These are phyloP conservation scores for Syncephalastrum sp. DNA, from an alignment of 371 early-diverging fungal species.

Conservation along the genomic window DNA sequence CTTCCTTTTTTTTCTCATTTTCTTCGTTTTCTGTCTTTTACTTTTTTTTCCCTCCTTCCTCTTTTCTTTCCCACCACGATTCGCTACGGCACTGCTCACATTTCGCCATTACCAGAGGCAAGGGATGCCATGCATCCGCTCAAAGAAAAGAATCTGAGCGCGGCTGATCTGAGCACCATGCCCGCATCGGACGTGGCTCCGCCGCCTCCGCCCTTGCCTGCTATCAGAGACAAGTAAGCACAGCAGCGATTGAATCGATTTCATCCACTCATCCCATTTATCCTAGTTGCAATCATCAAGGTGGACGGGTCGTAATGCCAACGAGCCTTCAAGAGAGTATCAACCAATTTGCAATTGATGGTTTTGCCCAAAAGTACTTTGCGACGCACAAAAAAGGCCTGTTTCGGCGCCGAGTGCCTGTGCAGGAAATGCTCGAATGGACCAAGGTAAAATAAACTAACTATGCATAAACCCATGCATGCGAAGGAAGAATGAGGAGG, in stretches of 20 bases:
- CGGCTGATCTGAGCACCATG: background rate
- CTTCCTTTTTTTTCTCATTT: background rate
- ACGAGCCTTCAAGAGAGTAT: constrained; percentile 69
- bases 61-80: constrained; percentile 7
- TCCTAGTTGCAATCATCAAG: too few species aligned
- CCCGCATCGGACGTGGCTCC: too few species aligned
- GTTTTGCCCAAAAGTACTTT: constrained; percentile 93
- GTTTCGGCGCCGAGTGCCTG: constrained; percentile 82
- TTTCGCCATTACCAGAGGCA: too few species aligned
- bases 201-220: too few species aligned
- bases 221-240: too few species aligned
- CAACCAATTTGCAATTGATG: constrained; percentile 81
- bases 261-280: too few species aligned
- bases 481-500: background rate
- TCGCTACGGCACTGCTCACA: too few species aligned
- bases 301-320: constrained; percentile 41
- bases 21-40: background rate
- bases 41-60: background rate
- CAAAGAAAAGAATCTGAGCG: background rate
- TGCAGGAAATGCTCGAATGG: constrained; percentile 85
- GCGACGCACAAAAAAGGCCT: constrained; percentile 83
- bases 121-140: constrained; percentile 2
- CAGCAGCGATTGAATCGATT: too few species aligned
- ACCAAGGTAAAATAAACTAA: constrained; percentile 52
- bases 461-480: background rate